Base-by-base conservation (phyloP, 2,329 filamentous ascomycete species). In the Akanthomyces uredinophilus region DNA sequence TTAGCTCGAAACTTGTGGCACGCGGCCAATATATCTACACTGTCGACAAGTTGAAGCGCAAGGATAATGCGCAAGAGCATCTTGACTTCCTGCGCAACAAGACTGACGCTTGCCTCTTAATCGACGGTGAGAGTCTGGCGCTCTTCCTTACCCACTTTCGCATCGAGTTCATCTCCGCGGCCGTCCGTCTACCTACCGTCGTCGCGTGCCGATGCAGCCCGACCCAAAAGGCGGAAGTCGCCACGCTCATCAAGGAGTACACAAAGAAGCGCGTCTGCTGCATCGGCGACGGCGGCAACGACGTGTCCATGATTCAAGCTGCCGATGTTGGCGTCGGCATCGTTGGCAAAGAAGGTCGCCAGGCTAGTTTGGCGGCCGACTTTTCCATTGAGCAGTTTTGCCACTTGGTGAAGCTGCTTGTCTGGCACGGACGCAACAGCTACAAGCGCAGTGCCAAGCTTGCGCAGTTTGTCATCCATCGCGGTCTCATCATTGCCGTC, bases 301-400 rank as follows among this genome's bases (percentile, higher is more conserved):
- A 99, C 73, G 95, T 99, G 5, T 94, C 89, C 68, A 99, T 99
- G 95, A 99, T 99, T 68, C 95, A 98, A 79, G 94, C 95, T 8
- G 95, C 96, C 1, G 95, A 99, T 70, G 93, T 99, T 0, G 96
- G 96, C 64, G 94, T 99, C 29, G 95, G 95, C 64, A 99, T 99
- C 65, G 95, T 98, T 1, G 95, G 95, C 64, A 99, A 99, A 79
- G 95, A 99, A 79, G 95, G 95, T 39, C 87, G 91, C 24, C 95
- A 99, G 78, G 95, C 95, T 41, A 95, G 90, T 71, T 82, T 99
- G 52, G 96, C 96, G 0, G 96, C 95, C 13, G 95, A 99, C 74
- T 99, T 99, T 75, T 95, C 90, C 63, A 96, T 99, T 68, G 91
- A 92, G 64, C 93, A 97, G 70, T 99, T 99, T 76, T 90, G 88